Evolutionary conservation across 352 stramenopile genomes (phyloP).

Genomic region (Globisporangium sylvaticum): DNA sequence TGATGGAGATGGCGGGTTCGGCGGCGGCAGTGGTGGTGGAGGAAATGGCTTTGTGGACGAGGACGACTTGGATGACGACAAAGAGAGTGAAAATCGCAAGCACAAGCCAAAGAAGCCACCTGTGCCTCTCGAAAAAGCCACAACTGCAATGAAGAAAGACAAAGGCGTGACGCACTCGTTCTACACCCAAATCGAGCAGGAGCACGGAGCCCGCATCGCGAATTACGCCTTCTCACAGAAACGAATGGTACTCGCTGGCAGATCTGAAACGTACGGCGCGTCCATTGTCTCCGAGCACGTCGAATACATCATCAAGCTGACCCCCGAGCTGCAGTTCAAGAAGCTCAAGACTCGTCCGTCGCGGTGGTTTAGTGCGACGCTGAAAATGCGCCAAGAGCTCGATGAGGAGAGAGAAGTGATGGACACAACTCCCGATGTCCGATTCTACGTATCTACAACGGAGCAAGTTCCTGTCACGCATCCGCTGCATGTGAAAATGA

Average conservation of each 20-base stretch:
- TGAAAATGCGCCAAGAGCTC: constrained; percentile 83
- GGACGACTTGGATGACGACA: constrained; percentile 5
- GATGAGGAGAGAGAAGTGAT: constrained; percentile 51
- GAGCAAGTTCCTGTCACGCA: constrained; percentile 55
- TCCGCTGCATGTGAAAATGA: constrained; percentile 32
- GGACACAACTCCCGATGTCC: constrained; percentile 67
- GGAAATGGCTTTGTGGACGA: not conserved
- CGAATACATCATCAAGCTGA: constrained; percentile 67
- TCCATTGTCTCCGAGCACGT: constrained; percentile 56
- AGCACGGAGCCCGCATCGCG: constrained; percentile 30
- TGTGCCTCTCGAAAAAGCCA: constrained; percentile 38
- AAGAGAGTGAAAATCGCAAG: not conserved
- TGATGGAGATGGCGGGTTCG: not conserved
- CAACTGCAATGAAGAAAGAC: constrained; percentile 33
- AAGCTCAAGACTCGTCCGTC: constrained; percentile 57
- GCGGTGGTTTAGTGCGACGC: constrained; percentile 72
- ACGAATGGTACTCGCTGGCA: constrained; percentile 32
- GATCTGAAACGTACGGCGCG: constrained; percentile 51
- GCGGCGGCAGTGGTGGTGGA: not conserved
- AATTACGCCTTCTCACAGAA: constrained; percentile 38
- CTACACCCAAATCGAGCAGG: constrained; percentile 54
- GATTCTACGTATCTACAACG: constrained; percentile 73
- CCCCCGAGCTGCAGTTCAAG: constrained; percentile 45
- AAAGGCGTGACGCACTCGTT: constrained; percentile 78
- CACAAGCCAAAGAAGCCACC: constrained; percentile 9